Evolutionary conservation across 2,329 filamentous ascomycete genomes (phyloP), one percentile per base, ranked within the genome.

Genomic region (Fusarium tricinctum): DNA sequence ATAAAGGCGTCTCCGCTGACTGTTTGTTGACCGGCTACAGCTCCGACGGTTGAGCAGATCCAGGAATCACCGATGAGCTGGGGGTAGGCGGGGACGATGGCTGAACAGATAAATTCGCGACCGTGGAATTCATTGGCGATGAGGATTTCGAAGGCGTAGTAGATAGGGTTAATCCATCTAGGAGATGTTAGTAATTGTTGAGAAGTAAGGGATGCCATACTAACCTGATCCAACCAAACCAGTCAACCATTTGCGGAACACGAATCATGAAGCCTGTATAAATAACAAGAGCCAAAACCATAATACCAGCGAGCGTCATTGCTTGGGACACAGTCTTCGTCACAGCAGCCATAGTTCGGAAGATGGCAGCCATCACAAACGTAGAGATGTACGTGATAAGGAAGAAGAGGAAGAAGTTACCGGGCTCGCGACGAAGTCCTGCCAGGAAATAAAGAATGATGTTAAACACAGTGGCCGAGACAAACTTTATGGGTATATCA

Each of bases 341-440:
- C 2, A 91, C 78, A 0, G 91, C 88, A 0, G 88, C 92, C 72
- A 95, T 88, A 0, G 89, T 91, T 26, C 92, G 84, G 81, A 95
- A 95, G 40, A 93, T 82, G 78, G 90, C 92, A 38, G 86, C 90
- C 90, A 94, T 94, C 68, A 89, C 85, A 69, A 95, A 83, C 0
- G 88, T 92, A 2, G 86, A 83, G 17, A 88, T 78, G 75, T 91
- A 92, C 0, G 87, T 89, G 69, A 94, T 84, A 19, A 96, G 80
- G 65, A 91, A 85, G 81, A 90, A 96, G 66, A 93, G 83, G 79
- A 96, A 96, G 82, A 94, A 96, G 1, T 87, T 81, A 1, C 85
- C 87, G 0, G 91, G 82, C 50, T 88, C 85, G 28, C 90, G 84
- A 2, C 82, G 77, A 4, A 88, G 78, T 1, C 81, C 82, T 2